A percentile compares a stretch with the other conserved stretches of the same genome.
phyloP scores from a whole-genome alignment of 2,329 filamentous ascomycete genomes.

The Epichloe gansuensis region DNA sequence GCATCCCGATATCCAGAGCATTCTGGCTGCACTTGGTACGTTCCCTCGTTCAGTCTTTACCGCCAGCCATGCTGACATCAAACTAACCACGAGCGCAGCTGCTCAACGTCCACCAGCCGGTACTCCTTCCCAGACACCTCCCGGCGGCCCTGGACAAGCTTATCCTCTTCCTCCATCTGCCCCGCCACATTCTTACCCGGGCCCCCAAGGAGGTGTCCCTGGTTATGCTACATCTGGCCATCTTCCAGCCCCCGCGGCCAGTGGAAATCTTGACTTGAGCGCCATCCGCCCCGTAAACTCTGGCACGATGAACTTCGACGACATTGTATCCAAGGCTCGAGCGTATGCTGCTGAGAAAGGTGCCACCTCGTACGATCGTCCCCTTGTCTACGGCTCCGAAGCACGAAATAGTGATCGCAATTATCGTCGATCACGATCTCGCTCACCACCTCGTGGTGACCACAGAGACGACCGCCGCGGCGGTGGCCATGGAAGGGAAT shows the following conservation, averaged over 20 bases:
- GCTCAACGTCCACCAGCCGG: constrained; percentile 31
- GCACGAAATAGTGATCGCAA: constrained; percentile 27
- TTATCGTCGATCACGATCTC: constrained; percentile 56
- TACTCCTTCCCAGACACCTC: constrained; percentile 30
- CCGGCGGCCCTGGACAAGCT: constrained; percentile 23
- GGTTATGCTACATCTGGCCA: constrained; percentile 28
- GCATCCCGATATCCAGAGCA: constrained; percentile 31
- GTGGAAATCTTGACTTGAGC: constrained; percentile 69
- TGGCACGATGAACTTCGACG: constrained; percentile 70
- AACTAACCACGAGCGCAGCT: constrained; percentile 16
- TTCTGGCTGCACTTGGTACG: constrained; percentile 37
- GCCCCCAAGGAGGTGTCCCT: constrained; percentile 23
- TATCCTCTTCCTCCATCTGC: constrained; percentile 26
- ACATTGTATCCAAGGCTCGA: constrained; percentile 74
- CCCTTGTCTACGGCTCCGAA: constrained; percentile 31
- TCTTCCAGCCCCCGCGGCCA: constrained; percentile 56
- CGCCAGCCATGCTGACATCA: background rate
- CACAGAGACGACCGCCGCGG: constrained; percentile 72
- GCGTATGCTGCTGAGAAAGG: constrained; percentile 72
- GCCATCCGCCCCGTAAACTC: constrained; percentile 67
- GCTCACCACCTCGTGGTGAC: constrained; percentile 60
- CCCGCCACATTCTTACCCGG: constrained; percentile 23
- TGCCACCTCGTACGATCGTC: constrained; percentile 48
- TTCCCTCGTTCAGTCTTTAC: constrained; percentile 1
- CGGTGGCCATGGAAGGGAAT: constrained; percentile 33